Base-by-base conservation (phyloP, 225 moss, liverwort and hornwort species). In the Rhytidiadelphus loreus region DNA sequence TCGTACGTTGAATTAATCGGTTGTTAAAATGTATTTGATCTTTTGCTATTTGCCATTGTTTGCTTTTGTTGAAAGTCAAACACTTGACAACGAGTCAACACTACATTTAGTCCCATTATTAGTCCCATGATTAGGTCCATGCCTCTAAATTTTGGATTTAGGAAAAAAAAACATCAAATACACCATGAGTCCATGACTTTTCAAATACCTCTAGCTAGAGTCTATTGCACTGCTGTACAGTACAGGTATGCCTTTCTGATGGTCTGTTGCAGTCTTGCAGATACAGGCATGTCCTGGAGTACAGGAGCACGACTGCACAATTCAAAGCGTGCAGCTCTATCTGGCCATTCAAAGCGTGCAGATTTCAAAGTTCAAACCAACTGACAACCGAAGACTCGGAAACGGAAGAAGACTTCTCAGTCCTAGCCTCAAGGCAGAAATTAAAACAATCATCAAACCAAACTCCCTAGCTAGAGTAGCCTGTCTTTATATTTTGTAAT, bases 301-400 rank as follows among this genome's bases (percentile, higher is more conserved):
- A 52, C 63, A 52, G 80, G 48, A 80, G 72, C 90, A 57, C 80
- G 64, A 80, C 59, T 59, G 80, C 41, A 80, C 59, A n/a, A 57
- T 56, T 39, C 61, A 33, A 82, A 48, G 61, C 62, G 66, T 69
- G 81, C 74, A 32, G 68, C 56, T 57, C 68, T 26, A 35, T 66
- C 68, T 68, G 79, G 68, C 86, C 79, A 43, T 57, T 44, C 86
- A 33, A 57, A 43, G 79, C 86, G 57, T 79, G 80, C 86, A 80
- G 68, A 87, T 80, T 68, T 87, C 77, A 82, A 70, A 87, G 68
- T 68, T 87, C 77, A 82, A 70, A 86, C 69, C 50, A 79, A 83
- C 76, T 91, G 86, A 77, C 88, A 82, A 66, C 85, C 61, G 86
- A 91, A 91, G 91, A 91, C 91, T 82, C 76, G 69, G 85, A 82